Base-by-base conservation (phyloP, 768 basidiomycete genomes). In the Mycena latifolia region DNA sequence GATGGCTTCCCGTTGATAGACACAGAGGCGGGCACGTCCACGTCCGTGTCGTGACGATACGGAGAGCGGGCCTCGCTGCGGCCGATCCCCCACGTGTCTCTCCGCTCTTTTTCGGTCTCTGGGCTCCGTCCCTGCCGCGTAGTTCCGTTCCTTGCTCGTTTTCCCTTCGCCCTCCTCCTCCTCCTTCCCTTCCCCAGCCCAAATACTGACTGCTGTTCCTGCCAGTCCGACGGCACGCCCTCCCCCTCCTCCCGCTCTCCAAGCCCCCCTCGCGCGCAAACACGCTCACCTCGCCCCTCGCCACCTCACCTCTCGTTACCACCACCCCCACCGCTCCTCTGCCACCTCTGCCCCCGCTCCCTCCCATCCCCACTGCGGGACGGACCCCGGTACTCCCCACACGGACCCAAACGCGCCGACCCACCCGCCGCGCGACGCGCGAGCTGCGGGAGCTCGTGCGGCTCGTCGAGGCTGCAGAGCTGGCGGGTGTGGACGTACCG, bases 151-250 rank as follows among this genome's bases (percentile, higher is more conserved):
- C 59, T 56, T 29, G 31, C 11, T 33, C 31, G 31, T 20, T 7
- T 27, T 47, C 51, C 28, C 29, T 7, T 28, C 9, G 9, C 33
- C 6, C 33, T 55, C 37, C 28, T 31, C 20, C 37, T 22, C 46
- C 15, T 2, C 46, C 5, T 18, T 5, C 37, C 37, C 6, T 39
- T 9, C 10, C 37, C 37, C 12, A 18, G n/a, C 37, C 28, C 5
- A 24, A n/a, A n/a, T n/a, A 47, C 41, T 63, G 25, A 51, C 56
- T 24, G 6, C 31, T n/a, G n/a, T n/a, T 33, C 31, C 31, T 11
- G 6, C 6, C 31, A 68, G 62, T 69, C 9, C 67, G 67, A 29
- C 53, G 50, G 22, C 67, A 20, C 33, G 62, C 63, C 4, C 47
- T 69, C 18, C 62, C 58, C 5, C 15, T 61, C n/a, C 37, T 29